phyloP scores from a whole-genome alignment of 495 filamentous ascomycete species.

The Aspergillus kassunensis region DNA sequence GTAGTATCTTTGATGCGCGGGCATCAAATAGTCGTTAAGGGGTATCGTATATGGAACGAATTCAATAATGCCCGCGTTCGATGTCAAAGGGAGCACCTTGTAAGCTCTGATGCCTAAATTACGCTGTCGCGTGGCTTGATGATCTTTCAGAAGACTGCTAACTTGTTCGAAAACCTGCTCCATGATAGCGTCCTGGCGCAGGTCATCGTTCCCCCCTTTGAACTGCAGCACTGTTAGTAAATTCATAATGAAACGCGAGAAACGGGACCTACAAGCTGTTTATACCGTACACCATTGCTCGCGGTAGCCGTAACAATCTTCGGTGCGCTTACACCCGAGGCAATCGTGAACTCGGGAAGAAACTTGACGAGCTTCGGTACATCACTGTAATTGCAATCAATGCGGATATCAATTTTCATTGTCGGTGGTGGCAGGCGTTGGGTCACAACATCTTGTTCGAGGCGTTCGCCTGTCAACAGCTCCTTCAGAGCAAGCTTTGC shows the following conservation, averaged over 20 bases:
- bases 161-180: constrained; percentile 98
- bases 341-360: constrained; percentile 69
- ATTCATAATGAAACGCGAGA: neutral
- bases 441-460: constrained; percentile 53
- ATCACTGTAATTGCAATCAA: constrained; percentile 68
- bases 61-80: constrained; percentile 87
- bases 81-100: constrained; percentile 86
- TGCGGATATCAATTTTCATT: constrained; percentile 72
- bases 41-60: constrained; percentile 92
- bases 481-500: constrained; percentile 60
- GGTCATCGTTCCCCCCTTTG: constrained; percentile 91
- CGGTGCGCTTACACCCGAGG: constrained; percentile 84
- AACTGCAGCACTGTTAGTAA: constrained; percentile 45
- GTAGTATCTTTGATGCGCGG: constrained; percentile 81
- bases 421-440: constrained; percentile 81
- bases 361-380: constrained; percentile 69
- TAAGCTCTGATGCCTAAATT: constrained; percentile 89
- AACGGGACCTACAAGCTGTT: constrained; percentile 63
- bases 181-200: constrained; percentile 99
- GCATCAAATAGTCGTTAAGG: constrained; percentile 83
- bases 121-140: constrained; percentile 80
- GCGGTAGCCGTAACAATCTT: constrained; percentile 82
- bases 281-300: constrained; percentile 71
- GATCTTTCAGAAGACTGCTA: constrained; percentile 77
- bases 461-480: constrained; percentile 47